Percentiles rank a stretch among this genome's conserved stretches.
These are phyloP conservation scores for Cyamopsis tetragonoloba DNA, from an alignment of 306 rosid species.

Conservation along the genomic window DNA sequence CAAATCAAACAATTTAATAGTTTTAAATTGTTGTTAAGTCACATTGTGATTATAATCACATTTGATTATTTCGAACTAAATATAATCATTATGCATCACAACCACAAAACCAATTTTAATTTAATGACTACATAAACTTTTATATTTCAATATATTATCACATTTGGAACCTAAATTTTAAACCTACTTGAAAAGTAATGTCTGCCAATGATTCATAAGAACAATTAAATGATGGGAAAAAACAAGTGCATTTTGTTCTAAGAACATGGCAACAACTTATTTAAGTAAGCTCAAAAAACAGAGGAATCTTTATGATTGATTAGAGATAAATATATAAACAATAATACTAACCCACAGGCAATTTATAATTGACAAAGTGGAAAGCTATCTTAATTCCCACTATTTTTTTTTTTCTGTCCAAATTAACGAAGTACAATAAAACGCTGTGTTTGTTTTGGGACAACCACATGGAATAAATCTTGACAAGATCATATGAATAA, in stretches of 20 bases:
- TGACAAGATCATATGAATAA: conserved; percentile 27
- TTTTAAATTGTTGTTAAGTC: too few species aligned
- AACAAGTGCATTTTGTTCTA: background rate
- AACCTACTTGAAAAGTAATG: background rate
- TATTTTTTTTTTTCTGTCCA: conserved; percentile 2
- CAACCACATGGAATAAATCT: conserved; percentile 33
- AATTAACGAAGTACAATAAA: background rate
- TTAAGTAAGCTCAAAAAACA: background rate
- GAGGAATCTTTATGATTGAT: conserved; percentile 21
- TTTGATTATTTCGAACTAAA: too few species aligned
- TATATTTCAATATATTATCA: too few species aligned
- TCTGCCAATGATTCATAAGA: conserved; percentile 15
- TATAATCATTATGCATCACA: too few species aligned
- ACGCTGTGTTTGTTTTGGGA: conserved; percentile 20
- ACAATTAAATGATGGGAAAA: background rate
- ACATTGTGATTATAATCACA: too few species aligned
- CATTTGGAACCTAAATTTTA: too few species aligned
- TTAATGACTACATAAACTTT: too few species aligned
- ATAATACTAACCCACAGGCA: background rate
- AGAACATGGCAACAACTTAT: conserved; percentile 24
- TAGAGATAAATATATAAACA: background rate
- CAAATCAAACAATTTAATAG: too few species aligned
- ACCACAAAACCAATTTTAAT: too few species aligned
- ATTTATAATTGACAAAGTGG: conserved; percentile 7
- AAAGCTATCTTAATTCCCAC: background rate